phyloP scores from a whole-genome alignment of 768 basidiomycete species.

The Hygrocybe coccinea region DNA sequence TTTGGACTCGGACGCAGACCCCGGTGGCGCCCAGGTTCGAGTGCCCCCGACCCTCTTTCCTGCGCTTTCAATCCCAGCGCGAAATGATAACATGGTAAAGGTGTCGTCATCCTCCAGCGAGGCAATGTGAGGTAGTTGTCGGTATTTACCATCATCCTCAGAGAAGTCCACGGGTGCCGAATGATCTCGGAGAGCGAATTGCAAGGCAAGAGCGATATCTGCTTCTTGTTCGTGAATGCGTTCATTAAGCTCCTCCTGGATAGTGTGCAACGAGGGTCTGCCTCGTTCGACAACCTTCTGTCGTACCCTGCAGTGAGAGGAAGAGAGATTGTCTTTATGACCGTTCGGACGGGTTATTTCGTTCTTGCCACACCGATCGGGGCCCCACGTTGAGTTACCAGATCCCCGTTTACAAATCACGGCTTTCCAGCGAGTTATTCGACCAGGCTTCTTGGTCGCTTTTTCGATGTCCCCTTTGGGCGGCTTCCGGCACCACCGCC shows the following conservation, averaged over 20 bases:
- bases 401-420: too few relatives aligned
- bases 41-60: background rate
- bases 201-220: background rate
- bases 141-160: background rate
- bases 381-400: too few relatives aligned
- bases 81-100: background rate
- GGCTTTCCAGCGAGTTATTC: too few relatives aligned
- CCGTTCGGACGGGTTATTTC: background rate
- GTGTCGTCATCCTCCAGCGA: background rate
- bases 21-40: background rate
- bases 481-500: background rate
- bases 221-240: background rate
- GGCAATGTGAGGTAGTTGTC: background rate
- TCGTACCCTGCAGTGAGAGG: background rate
- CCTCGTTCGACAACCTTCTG: background rate
- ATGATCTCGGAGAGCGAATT: background rate
- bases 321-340: background rate
- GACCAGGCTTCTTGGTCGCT: too few relatives aligned
- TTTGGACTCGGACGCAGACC: background rate
- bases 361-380: background rate
- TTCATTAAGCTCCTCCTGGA: constrained; percentile 3
- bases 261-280: constrained; percentile 1
- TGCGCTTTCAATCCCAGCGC: constrained; percentile 1
- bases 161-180: background rate
- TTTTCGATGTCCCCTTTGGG: background rate